Conservation (phyloP, 768 basidiomycete species). For the Rhizopogon rudus region DNA sequence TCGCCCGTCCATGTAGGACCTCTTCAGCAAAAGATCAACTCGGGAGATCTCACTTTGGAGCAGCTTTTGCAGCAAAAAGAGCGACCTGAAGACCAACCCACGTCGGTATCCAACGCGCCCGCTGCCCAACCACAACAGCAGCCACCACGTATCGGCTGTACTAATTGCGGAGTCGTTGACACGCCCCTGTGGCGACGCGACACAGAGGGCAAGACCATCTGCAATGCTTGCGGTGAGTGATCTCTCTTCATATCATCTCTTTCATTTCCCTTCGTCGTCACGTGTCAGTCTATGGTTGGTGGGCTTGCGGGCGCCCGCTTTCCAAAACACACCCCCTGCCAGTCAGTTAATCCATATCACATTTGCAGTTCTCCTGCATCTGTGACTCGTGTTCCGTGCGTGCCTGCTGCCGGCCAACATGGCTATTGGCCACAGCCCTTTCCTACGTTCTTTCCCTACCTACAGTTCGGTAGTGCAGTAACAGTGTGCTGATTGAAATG, state of each 20-base stretch:
- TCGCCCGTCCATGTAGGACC: slow-evolving; percentile 17
- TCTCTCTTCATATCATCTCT: slow-evolving; percentile 30
- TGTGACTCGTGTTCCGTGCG: slow-evolving; percentile 29
- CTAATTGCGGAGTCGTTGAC: slow-evolving; percentile 71
- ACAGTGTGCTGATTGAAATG: slow-evolving; percentile 35
- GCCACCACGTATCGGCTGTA: slow-evolving; percentile 45
- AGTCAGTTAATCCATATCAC: slow-evolving; percentile 30
- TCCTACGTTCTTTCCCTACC: slow-evolving; percentile 26
- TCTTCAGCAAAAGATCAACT: slow-evolving; percentile 24
- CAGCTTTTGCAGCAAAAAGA: slow-evolving; percentile 28
- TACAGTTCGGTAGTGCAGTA: slow-evolving; percentile 30
- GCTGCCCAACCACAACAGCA: slow-evolving; percentile 15
- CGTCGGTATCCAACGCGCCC: slow-evolving; percentile 11
- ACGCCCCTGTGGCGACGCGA: slow-evolving; percentile 87
- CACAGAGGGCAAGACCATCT: slow-evolving; percentile 75
- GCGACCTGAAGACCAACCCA: slow-evolving; percentile 16
- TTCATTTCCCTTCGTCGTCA: slow-evolving; percentile 30
- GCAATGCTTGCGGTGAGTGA: slow-evolving; percentile 86
- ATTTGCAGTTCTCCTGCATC: slow-evolving; percentile 26
- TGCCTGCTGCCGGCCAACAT: slow-evolving; percentile 27
- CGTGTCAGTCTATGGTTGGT: slow-evolving; percentile 33
- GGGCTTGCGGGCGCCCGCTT: slow-evolving; percentile 29
- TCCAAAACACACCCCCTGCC: slow-evolving; percentile 19
- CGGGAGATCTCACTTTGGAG: slow-evolving; percentile 27
- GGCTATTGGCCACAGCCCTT: slow-evolving; percentile 27